Percentiles rank a stretch among this genome's conserved stretches.
Evolutionary conservation across 345 rosid genomes (phyloP).

Genomic region (Pistacia integerrima): DNA sequence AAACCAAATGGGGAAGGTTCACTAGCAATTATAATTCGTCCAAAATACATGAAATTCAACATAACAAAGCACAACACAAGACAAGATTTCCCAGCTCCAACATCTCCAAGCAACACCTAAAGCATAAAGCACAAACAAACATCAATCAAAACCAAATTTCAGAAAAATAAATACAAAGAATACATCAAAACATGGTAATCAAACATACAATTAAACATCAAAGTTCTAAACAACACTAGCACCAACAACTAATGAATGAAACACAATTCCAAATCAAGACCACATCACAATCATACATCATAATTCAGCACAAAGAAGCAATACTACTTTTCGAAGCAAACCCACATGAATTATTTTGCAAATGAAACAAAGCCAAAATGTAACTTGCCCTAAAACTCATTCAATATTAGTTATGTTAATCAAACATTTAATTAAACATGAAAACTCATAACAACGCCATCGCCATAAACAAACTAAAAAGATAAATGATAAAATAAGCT

Average conservation of each 20-base stretch:
- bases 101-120: slow-evolving; percentile 95
- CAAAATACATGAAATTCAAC: slow-evolving; percentile 76
- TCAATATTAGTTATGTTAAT: not conserved
- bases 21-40: not conserved
- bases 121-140: slow-evolving; percentile 26
- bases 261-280: too few relatives aligned
- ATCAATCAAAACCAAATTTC: slow-evolving; percentile 11
- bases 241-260: too few relatives aligned
- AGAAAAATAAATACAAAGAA: not conserved
- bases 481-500: too few relatives aligned
- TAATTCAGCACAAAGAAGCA: too few relatives aligned
- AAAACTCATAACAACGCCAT: too few relatives aligned
- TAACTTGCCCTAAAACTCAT: not conserved
- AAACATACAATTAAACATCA: too few relatives aligned
- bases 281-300: too few relatives aligned
- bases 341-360: too few relatives aligned
- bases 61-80: slow-evolving; percentile 85
- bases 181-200: not conserved
- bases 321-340: too few relatives aligned
- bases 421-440: too few relatives aligned
- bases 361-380: not conserved
- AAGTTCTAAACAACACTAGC: too few relatives aligned
- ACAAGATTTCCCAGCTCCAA: slow-evolving; percentile 95
- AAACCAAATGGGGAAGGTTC: not conserved
- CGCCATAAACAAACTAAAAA: too few relatives aligned